Conservation (phyloP, 2,329 filamentous ascomycete genomes). For the Penicillium sclerotiorum region DNA sequence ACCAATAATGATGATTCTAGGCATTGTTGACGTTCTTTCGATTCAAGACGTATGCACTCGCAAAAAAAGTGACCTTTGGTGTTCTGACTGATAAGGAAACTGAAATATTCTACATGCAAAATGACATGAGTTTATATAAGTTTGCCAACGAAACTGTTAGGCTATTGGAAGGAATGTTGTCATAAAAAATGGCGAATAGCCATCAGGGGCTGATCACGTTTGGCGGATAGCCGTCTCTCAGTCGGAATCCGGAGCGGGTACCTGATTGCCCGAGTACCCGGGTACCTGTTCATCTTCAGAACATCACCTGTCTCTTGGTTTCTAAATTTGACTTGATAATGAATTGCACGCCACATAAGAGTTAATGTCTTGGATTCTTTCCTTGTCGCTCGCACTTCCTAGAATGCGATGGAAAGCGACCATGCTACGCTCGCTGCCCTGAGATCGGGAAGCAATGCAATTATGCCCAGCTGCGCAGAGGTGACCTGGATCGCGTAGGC, state of each 20-base stretch:
- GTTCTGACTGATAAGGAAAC: not conserved
- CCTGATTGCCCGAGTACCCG: not conserved
- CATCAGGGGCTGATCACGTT: too few species aligned
- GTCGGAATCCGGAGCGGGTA: not conserved
- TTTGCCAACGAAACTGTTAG: too few species aligned
- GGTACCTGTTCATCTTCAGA: too few species aligned
- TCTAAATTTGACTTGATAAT: not conserved
- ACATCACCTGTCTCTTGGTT: not conserved
- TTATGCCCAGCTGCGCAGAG: slow-evolving; percentile 54
- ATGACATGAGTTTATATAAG: too few species aligned
- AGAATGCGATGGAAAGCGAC: slow-evolving; percentile 52
- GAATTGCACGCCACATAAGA: not conserved
- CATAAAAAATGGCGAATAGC: not conserved
- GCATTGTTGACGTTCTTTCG: not conserved
- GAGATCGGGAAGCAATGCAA: slow-evolving; percentile 47
- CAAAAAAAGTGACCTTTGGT: not conserved
- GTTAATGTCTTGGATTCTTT: slow-evolving; percentile 32
- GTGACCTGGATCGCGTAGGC: slow-evolving; percentile 31
- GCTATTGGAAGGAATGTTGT: too few species aligned
- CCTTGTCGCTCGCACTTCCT: slow-evolving; percentile 45
- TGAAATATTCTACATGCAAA: too few species aligned
- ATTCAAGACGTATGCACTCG: not conserved
- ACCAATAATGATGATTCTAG: slow-evolving; percentile 31
- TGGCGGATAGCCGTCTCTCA: too few species aligned
- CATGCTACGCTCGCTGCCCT: slow-evolving; percentile 46